A percentile compares a stretch with the other conserved stretches of the same genome.
Evolutionary conservation across 2,329 filamentous ascomycete species (phyloP).

Genomic region (Talaromyces sp.): DNA sequence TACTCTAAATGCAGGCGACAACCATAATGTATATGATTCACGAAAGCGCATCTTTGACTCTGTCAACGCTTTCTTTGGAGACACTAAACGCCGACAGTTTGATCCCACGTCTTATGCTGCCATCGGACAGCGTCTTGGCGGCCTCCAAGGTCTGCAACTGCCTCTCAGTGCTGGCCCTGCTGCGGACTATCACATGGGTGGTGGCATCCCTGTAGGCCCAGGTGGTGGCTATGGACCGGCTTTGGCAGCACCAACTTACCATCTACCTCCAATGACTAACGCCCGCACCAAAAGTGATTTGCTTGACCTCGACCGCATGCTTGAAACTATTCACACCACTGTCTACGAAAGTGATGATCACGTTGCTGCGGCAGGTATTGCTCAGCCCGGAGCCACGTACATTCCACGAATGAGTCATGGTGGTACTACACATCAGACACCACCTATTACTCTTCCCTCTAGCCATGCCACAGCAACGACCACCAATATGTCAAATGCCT

Average conservation of each 20-base stretch:
- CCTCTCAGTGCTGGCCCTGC: conserved; percentile 57
- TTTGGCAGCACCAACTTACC: conserved; percentile 73
- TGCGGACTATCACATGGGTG: conserved; percentile 46
- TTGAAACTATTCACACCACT: conserved; percentile 93
- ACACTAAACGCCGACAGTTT: conserved; percentile 85
- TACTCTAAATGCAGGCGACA: conserved; percentile 63
- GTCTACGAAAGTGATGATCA: conserved; percentile 90
- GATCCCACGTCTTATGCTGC: conserved; percentile 87
- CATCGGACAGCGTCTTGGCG: conserved; percentile 82
- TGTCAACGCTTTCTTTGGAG: conserved; percentile 90
- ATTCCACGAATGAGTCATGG: conserved; percentile 54
- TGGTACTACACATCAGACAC: conserved; percentile 52
- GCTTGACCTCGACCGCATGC: conserved; percentile 86
- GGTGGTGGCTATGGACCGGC: conserved; percentile 56
- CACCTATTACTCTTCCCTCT: conserved; percentile 44
- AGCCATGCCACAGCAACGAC: conserved; percentile 40
- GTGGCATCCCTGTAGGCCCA: conserved; percentile 55
- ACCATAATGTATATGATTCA: conserved; percentile 62
- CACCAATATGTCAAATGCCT: conserved; percentile 25
- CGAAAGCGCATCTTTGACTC: conserved; percentile 84
- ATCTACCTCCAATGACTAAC: conserved; percentile 80
- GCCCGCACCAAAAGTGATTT: conserved; percentile 91
- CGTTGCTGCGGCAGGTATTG: conserved; percentile 72
- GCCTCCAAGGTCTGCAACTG: conserved; percentile 68
- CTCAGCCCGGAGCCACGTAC: conserved; percentile 69